Percentiles rank a stretch among this genome's conserved stretches.
These are phyloP conservation scores for Eutypa lata DNA, from an alignment of 2,329 filamentous ascomycete species.

Conservation along the genomic window DNA sequence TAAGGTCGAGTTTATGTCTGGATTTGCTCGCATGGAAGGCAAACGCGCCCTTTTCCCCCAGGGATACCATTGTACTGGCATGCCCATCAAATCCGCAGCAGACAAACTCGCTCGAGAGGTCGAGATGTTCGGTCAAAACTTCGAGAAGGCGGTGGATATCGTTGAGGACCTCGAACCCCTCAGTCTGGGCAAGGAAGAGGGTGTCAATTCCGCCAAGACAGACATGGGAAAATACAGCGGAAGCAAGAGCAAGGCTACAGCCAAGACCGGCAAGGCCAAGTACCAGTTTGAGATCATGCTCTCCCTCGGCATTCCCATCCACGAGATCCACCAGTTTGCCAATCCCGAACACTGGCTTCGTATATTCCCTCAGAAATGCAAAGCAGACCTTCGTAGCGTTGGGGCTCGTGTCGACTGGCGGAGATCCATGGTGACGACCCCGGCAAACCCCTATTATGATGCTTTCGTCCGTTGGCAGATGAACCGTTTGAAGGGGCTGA, in stretches of 20 bases:
- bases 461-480: slow-evolving; percentile 97
- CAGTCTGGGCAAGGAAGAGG: neutral
- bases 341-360: slow-evolving; percentile 90
- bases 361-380: slow-evolving; percentile 82
- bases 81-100: slow-evolving; percentile 96
- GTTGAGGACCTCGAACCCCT: neutral
- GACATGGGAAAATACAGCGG: slow-evolving; percentile 89
- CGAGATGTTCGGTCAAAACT: slow-evolving; percentile 71
- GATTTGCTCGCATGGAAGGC: slow-evolving; percentile 86
- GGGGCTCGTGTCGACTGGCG: slow-evolving; percentile 92
- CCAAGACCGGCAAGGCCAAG: slow-evolving; percentile 89
- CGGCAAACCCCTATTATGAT: slow-evolving; percentile 96
- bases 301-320: slow-evolving; percentile 78
- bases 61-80: slow-evolving; percentile 94
- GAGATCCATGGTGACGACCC: slow-evolving; percentile 87
- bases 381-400: slow-evolving; percentile 76
- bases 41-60: slow-evolving; percentile 84
- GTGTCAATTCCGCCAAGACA: slow-evolving; percentile 1
- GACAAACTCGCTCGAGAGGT: slow-evolving; percentile 93
- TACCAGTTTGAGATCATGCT: slow-evolving; percentile 97
- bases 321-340: slow-evolving; percentile 91
- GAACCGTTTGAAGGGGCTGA: slow-evolving; percentile 81
- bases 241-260: slow-evolving; percentile 87
- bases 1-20: slow-evolving; percentile 89
- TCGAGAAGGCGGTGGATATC: slow-evolving; percentile 27